Base-by-base conservation (phyloP, 768 basidiomycete species). In the Holtermanniella nyarrowii region DNA sequence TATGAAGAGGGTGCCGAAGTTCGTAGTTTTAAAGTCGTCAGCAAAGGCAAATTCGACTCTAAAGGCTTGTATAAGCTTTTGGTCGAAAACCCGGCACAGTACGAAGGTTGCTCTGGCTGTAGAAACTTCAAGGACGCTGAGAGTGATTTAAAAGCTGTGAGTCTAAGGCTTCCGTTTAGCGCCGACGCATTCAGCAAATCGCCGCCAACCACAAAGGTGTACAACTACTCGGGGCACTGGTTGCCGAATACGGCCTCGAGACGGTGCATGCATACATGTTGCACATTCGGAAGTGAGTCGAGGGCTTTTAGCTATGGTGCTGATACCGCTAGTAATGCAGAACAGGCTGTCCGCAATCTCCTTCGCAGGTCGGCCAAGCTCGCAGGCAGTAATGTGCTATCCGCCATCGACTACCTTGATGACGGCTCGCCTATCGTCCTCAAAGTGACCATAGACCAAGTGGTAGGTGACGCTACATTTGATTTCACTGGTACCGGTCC, bases 1-100 rank as follows among this genome's bases (percentile, higher is more conserved):
- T 90, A 86, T 57, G 85, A 96, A 68, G 91, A 96, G 66, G 91
- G 91, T 21, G 91, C 91, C 0, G 80, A 89, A 63, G 85, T 96
- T 45, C 78, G 82, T 59, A 84, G 83, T 67, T 87, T 96, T 78
- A 95, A 91, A 73, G 81, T 96, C 56, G 91, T 96, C 3, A 76
- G 80, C 42, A 79, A 77, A 5, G 87, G 89, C 1, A 71, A 84
- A 3, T 91, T 88, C 65, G 82, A 93, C 69, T 75, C 76, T 42
- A 76, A 82, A 22, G 82, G 83, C 0, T 74, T 96, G 21, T 65
- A 82, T 40, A 80, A 86, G 44, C 78, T 85, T 61, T 85, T 95
- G 81, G 75, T 93, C 45, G 82, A 83, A 39, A 52, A 54, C 13
- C 65, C 65, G 5, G 62, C 58, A 11, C 55, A 60, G 40, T 58